These are phyloP conservation scores for Wickerhamiella bombiphila DNA, from an alignment of 805 yeast species.

Conservation along the genomic window DNA sequence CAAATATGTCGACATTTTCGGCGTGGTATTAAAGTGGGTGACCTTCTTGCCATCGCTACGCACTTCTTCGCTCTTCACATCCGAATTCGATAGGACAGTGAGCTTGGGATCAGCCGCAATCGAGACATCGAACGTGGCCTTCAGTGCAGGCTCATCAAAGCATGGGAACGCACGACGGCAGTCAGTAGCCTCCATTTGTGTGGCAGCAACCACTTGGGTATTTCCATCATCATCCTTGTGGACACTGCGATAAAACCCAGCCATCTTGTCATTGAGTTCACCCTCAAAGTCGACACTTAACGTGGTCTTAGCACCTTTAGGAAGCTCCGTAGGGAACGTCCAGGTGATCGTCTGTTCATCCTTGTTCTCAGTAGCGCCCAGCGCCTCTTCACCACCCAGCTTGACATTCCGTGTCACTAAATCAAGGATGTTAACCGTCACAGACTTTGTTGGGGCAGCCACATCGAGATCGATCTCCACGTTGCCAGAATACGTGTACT, in stretches of 20 bases:
- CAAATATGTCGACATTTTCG: slow-evolving; percentile 57
- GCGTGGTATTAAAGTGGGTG: slow-evolving; percentile 47
- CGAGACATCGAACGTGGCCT: slow-evolving; percentile 48
- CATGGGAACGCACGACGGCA: slow-evolving; percentile 68
- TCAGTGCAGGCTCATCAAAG: slow-evolving; percentile 57
- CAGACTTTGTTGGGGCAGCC: slow-evolving; percentile 27
- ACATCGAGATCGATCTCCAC: slow-evolving; percentile 34
- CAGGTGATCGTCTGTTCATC: slow-evolving; percentile 53
- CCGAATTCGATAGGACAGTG: slow-evolving; percentile 58
- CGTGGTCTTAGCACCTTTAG: slow-evolving; percentile 35
- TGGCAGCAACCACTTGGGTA: slow-evolving; percentile 44
- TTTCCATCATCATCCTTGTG: slow-evolving; percentile 39
- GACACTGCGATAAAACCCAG: slow-evolving; percentile 57
- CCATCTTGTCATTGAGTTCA: slow-evolving; percentile 50
- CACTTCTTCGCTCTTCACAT: slow-evolving; percentile 30
- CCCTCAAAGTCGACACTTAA: slow-evolving; percentile 43
- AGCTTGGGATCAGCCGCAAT: slow-evolving; percentile 37
- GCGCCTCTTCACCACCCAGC: slow-evolving; percentile 21
- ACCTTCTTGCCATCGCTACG: slow-evolving; percentile 29
- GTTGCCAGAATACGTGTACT: slow-evolving; percentile 25
- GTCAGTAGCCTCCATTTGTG: slow-evolving; percentile 66
- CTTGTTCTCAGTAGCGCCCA: slow-evolving; percentile 26
- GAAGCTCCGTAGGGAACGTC: slow-evolving; percentile 32
- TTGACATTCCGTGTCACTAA: slow-evolving; percentile 35
- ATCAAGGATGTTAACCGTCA: slow-evolving; percentile 49